Base-by-base conservation (phyloP, 768 basidiomycete genomes). In the Xerocomellus chrysenteron region DNA sequence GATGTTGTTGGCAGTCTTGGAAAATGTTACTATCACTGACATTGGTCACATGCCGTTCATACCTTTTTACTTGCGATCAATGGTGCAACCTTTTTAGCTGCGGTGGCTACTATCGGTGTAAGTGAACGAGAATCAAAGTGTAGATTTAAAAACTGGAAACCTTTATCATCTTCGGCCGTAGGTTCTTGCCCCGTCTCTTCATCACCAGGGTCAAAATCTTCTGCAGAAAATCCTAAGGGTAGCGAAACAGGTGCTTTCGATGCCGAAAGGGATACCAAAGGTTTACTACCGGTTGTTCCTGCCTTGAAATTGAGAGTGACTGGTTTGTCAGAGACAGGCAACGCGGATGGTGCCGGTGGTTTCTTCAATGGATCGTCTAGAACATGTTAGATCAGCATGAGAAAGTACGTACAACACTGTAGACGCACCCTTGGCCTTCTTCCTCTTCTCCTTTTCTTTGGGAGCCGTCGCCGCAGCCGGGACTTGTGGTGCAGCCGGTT, bases 31-130 rank as follows among this genome's bases (percentile, higher is more conserved):
- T n/a, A 47, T 17, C 9, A 24, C 19, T 10, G 21, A 17, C 16
- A 32, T 47, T 14, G 19, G 44, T 8, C 6, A 49, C 12, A 30
- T 39, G 24, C 3, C 5, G 30, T 57, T 59, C 72, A 37, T 63
- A 88, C 92, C 86, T 92, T 94, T 78, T 86, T 92, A 69, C 88
- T 92, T 21, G 87, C 85, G 37, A 92, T 87, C 61, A 92, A 74
- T 5, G 93, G 91, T 16, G 88, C 86, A 39, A 94, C 87, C 66
- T 84, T 90, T 69, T 88, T 87, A 40, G 82, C 77, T 56, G 80
- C 75, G 47, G 68, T 63, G 59, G 73, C 81, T 83, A 65, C 13
- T 17, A 44, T 36, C 28, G 19, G 21, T 7, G 47, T 70, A 19
- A 70, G 58, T 44, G 21, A 28, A 33, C 9, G 39, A 47, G n/a